Conservation (phyloP, 2,329 filamentous ascomycete genomes). For the Ophiosphaerella narmari region DNA sequence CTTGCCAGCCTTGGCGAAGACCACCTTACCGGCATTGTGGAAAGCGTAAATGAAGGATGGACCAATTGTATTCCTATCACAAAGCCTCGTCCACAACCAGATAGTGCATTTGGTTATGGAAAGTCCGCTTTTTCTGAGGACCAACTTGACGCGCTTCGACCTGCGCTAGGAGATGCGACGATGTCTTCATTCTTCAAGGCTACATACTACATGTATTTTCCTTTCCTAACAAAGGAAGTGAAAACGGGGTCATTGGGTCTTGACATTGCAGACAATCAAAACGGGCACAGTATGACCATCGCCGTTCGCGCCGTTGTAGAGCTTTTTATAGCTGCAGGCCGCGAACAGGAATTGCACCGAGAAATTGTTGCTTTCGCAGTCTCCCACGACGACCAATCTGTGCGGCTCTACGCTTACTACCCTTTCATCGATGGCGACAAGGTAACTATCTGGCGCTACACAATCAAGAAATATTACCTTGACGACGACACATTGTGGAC, state of each 20-base stretch:
- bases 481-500: constrained; percentile 19
- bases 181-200: constrained; percentile 51
- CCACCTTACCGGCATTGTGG: constrained; percentile 30
- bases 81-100: constrained; percentile 40
- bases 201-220: constrained; percentile 55
- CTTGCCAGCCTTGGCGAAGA: not conserved
- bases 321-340: constrained; percentile 19
- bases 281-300: constrained; percentile 25
- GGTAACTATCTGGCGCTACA: constrained; percentile 16
- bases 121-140: not conserved
- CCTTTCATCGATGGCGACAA: constrained; percentile 15
- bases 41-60: constrained; percentile 51
- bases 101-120: constrained; percentile 1
- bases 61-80: constrained; percentile 45
- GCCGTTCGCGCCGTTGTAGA: constrained; percentile 18
- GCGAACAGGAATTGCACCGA: constrained; percentile 19
- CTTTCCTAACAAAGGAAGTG: constrained; percentile 55
- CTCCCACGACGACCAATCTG: constrained; percentile 19
- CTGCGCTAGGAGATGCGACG: constrained; percentile 18
- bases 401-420: constrained; percentile 21
- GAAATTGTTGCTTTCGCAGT: constrained; percentile 23
- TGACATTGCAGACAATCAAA: constrained; percentile 22
- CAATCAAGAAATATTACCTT: constrained; percentile 10
- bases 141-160: constrained; percentile 1
- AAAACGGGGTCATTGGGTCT: constrained; percentile 47